A percentile compares a stretch with the other conserved stretches of the same genome.
phyloP scores from a whole-genome alignment of 192 early-diverging fungal genomes.

The Irineochytrium annulatum region DNA sequence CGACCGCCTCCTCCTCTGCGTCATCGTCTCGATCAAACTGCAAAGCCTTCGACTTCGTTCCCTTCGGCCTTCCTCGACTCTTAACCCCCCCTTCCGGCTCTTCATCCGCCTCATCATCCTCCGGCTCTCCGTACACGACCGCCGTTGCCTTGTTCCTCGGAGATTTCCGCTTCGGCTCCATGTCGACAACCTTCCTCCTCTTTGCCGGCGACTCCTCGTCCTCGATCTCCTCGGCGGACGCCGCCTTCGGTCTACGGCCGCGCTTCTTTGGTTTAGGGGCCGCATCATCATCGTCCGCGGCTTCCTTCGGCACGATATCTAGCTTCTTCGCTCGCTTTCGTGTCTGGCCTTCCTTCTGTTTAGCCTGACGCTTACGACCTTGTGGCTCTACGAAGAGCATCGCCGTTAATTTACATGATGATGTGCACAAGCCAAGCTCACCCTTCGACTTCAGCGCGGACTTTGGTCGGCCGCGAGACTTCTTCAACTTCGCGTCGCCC shows the following conservation, averaged over 20 bases:
- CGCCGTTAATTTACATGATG: neutral
- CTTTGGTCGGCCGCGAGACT: conserved; percentile 16
- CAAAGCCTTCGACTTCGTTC: neutral
- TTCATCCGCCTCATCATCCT: conserved; percentile 10
- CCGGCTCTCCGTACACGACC: neutral
- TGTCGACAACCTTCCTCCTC: too few relatives aligned
- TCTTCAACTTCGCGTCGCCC: conserved; percentile 28
- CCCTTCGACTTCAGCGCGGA: conserved; percentile 4
- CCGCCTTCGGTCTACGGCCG: conserved; percentile 1
- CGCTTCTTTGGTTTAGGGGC: conserved; percentile 8
- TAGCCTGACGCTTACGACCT: too few relatives aligned
- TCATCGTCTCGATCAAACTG: conserved; percentile 12
- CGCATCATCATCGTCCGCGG: neutral
- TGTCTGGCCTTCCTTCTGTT: neutral
- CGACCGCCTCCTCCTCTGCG: conserved; percentile 13
- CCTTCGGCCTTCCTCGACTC: neutral
- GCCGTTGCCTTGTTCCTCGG: neutral
- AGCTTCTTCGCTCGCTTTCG: neutral
- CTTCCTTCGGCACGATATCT: neutral
- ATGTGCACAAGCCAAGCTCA: neutral
- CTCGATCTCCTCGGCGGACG: neutral
- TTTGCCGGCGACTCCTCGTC: too few relatives aligned
- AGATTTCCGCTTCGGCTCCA: too few relatives aligned
- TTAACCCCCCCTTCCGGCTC: conserved; percentile 12
- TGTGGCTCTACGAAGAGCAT: too few relatives aligned